Evolutionary conservation across 306 rosid species (phyloP).

Genomic region (Quercus rubra): DNA sequence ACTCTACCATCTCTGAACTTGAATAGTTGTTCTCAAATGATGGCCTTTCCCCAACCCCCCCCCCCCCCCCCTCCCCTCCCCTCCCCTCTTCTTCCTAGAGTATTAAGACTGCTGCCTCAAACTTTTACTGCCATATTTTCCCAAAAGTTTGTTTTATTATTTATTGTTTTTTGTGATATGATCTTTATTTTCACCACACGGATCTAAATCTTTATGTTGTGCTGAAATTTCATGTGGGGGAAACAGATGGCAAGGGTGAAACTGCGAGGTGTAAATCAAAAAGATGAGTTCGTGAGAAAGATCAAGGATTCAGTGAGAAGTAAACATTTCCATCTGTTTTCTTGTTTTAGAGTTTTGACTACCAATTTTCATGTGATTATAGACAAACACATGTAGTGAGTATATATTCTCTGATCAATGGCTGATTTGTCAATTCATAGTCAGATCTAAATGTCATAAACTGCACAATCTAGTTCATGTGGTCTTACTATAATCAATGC

Average conservation of each 20-base stretch:
- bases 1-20: background rate
- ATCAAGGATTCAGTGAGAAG: slow-evolving; percentile 58
- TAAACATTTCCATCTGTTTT: slow-evolving; percentile 30
- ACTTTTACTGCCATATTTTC: background rate
- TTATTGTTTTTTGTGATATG: background rate
- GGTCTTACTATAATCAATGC: background rate
- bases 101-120: background rate
- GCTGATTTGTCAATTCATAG: background rate
- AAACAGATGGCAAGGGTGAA: slow-evolving; percentile 63
- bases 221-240: slow-evolving; percentile 17
- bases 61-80: background rate
- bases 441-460: background rate
- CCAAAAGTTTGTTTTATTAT: background rate
- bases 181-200: background rate
- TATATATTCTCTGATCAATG: slow-evolving; percentile 8
- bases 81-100: background rate
- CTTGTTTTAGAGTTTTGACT: background rate
- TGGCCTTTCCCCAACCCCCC: background rate
- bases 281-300: slow-evolving; percentile 56
- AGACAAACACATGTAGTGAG: background rate
- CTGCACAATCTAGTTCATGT: background rate
- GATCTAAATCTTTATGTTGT: background rate
- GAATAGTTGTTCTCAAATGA: background rate
- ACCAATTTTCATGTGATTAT: background rate
- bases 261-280: slow-evolving; percentile 51